phyloP scores from a whole-genome alignment of 352 stramenopile genomes.

The Phytophthora idaei region DNA sequence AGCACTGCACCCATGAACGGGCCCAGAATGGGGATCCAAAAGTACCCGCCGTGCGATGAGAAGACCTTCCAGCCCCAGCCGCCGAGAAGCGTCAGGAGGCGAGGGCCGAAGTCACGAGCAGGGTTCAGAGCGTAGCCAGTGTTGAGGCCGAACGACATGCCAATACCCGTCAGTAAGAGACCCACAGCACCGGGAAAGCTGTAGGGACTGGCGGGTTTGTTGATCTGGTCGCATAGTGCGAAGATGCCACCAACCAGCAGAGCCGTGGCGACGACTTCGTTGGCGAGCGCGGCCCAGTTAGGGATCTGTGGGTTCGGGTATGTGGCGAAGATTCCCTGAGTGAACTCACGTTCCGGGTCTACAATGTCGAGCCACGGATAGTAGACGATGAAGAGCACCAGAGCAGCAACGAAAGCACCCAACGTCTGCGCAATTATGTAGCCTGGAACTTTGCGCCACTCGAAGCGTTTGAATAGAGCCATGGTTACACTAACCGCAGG shows the following conservation, averaged over 20 bases:
- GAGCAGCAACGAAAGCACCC: constrained; percentile 49
- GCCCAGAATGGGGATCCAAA: constrained; percentile 78
- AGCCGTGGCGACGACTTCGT: constrained; percentile 49
- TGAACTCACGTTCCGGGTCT: constrained; percentile 44
- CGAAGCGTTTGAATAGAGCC: constrained; percentile 53
- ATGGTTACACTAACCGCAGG: constrained; percentile 60
- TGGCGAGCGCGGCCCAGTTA: constrained; percentile 46
- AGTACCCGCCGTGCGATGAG: constrained; percentile 59
- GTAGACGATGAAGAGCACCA: constrained; percentile 63
- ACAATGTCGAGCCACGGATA: constrained; percentile 60
- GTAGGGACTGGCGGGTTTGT: constrained; percentile 50
- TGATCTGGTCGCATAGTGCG: constrained; percentile 48
- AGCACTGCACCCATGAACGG: constrained; percentile 71
- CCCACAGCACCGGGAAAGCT: constrained; percentile 41
- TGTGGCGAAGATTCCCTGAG: constrained; percentile 53
- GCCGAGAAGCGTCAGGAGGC: constrained; percentile 51
- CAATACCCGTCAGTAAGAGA: constrained; percentile 38
- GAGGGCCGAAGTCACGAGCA: constrained; percentile 51
- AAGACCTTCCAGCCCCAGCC: constrained; percentile 52
- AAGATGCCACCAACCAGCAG: constrained; percentile 52
- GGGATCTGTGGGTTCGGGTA: constrained; percentile 52
- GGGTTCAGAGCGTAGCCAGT: constrained; percentile 53
- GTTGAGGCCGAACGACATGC: constrained; percentile 45
- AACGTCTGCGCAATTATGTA: constrained; percentile 57
- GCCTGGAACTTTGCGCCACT: constrained; percentile 55